Evolutionary conservation across 2,329 filamentous ascomycete genomes (phyloP).

Genomic region (Sclerotinia subarctica): DNA sequence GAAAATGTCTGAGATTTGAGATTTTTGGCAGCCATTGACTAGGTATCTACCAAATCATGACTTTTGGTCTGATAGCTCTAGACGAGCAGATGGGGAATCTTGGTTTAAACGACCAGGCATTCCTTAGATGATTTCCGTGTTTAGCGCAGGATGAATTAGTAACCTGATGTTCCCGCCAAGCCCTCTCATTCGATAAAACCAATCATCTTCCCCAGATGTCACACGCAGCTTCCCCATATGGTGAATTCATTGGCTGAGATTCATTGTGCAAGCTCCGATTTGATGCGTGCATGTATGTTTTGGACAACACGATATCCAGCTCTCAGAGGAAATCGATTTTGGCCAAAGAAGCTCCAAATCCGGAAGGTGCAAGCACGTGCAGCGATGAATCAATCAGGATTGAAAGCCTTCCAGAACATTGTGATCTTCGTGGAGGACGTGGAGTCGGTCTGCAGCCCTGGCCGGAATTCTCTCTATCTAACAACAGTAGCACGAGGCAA

Average conservation of each 20-base stretch:
- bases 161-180: constrained; percentile 5
- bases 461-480: not conserved
- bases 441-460: not conserved
- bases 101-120: not conserved
- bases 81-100: not conserved
- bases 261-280: not conserved
- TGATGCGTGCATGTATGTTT: not conserved
- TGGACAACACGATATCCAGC: not conserved
- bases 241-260: not conserved
- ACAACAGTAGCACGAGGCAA: not conserved
- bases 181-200: constrained; percentile 5
- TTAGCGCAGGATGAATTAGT: not conserved
- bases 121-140: not conserved
- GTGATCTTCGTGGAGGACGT: no score
- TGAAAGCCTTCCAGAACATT: not conserved
- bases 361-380: not conserved
- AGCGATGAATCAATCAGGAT: not conserved
- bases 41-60: not conserved
- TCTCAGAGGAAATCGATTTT: not conserved
- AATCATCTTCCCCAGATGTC: constrained; percentile 10
- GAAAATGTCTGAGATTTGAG: constrained; percentile 7
- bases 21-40: not conserved
- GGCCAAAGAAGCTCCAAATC: not conserved
- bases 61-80: not conserved
- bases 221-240: constrained; percentile 5